Percentiles rank a stretch among this genome's conserved stretches.
phyloP scores from a whole-genome alignment of 2,329 filamentous ascomycete species.

The Exophiala bonariae region DNA sequence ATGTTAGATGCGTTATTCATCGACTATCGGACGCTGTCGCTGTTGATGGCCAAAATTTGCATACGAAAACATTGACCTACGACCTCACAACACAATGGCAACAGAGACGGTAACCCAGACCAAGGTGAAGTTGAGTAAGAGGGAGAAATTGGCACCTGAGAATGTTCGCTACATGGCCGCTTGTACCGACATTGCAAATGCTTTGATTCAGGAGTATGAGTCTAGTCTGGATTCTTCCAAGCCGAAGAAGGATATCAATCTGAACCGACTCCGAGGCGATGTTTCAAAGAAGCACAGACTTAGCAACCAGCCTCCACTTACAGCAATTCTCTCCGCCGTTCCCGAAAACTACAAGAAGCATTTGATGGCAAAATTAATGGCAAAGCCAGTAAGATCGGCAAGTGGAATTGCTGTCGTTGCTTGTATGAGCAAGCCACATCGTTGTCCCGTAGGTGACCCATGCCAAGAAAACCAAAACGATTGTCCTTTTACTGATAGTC shows the following conservation, averaged over 20 bases:
- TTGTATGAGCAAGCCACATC: slow-evolving; percentile 98
- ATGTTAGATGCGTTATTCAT: too few relatives aligned
- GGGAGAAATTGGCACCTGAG: slow-evolving; percentile 78
- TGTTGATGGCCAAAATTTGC: too few relatives aligned
- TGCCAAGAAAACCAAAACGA: too few relatives aligned
- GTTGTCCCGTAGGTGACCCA: slow-evolving; percentile 63
- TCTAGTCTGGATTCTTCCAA: slow-evolving; percentile 70
- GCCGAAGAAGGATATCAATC: slow-evolving; percentile 81
- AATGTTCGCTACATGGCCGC: slow-evolving; percentile 92
- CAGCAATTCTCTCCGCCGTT: slow-evolving; percentile 95
- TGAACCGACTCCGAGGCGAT: slow-evolving; percentile 83
- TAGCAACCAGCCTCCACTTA: slow-evolving; percentile 83
- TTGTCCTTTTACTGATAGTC: not conserved
- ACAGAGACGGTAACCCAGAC: slow-evolving; percentile 59
- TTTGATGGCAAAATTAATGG: slow-evolving; percentile 91
- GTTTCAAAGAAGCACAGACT: slow-evolving; percentile 91
- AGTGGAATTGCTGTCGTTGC: slow-evolving; percentile 77
- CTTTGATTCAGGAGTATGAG: slow-evolving; percentile 92
- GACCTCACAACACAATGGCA: slow-evolving; percentile 47
- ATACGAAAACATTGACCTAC: too few relatives aligned
- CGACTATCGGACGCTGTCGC: too few relatives aligned
- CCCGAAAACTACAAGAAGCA: slow-evolving; percentile 99
- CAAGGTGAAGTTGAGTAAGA: slow-evolving; percentile 60
- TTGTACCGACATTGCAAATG: slow-evolving; percentile 92
- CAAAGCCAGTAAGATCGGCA: slow-evolving; percentile 93